A percentile compares a stretch with the other conserved stretches of the same genome.
Evolutionary conservation across 257 asterid species (phyloP).

Genomic region (Solanum pimpinellifolium): DNA sequence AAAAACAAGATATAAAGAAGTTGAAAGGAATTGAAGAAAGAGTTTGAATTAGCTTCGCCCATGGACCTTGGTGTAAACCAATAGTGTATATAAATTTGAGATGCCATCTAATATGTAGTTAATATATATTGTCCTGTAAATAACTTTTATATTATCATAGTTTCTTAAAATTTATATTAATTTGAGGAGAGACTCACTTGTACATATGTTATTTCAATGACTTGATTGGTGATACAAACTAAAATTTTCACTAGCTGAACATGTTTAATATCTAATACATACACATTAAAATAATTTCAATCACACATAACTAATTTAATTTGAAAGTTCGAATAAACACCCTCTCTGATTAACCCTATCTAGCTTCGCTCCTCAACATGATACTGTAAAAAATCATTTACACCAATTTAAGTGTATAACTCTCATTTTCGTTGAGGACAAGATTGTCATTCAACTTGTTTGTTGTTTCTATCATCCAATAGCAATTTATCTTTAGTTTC

Average conservation of each 20-base stretch:
- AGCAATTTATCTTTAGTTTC: conserved; percentile 4
- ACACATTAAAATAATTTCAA: no score
- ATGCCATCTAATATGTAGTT: background rate
- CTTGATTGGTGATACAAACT: background rate
- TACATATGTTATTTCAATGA: no score
- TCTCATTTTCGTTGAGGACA: conserved; percentile 12
- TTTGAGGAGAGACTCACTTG: background rate
- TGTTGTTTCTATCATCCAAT: conserved; percentile 15
- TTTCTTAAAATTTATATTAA: no score
- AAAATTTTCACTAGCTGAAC: background rate
- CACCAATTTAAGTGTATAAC: background rate
- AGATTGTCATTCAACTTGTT: conserved; percentile 8
- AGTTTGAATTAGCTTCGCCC: background rate
- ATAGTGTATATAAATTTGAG: background rate
- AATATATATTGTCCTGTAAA: background rate
- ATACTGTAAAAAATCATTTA: background rate
- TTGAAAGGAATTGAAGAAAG: no score
- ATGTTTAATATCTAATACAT: background rate
- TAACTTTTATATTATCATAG: background rate
- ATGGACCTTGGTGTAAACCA: background rate
- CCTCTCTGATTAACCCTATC: background rate
- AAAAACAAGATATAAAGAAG: no score
- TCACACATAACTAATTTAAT: background rate
- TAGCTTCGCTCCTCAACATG: background rate
- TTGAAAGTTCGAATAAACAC: background rate